Conservation (phyloP, 2,329 filamentous ascomycete genomes). For the Apiospora rasikravindrae region DNA sequence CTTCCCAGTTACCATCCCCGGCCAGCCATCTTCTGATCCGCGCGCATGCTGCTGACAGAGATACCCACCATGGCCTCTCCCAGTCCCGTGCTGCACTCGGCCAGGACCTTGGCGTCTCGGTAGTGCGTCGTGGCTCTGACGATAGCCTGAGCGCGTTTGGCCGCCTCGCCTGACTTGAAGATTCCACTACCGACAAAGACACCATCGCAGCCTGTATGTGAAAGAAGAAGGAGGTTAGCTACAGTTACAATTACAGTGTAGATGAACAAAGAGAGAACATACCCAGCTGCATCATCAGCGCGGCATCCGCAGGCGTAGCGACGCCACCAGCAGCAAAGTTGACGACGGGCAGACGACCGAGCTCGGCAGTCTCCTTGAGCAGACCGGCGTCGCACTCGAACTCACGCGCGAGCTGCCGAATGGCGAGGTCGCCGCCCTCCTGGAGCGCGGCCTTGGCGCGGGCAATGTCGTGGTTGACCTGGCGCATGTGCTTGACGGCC, state of each 20-base stretch:
- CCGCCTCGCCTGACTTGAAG: constrained; percentile 94
- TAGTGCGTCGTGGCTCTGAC: constrained; percentile 93
- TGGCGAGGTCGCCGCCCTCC: constrained; percentile 54
- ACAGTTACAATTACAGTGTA: background rate
- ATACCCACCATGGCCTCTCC: constrained; percentile 99
- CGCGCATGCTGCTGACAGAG: constrained; percentile 78
- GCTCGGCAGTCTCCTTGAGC: constrained; percentile 83
- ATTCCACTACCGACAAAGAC: constrained; percentile 97
- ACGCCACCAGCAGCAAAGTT: constrained; percentile 99
- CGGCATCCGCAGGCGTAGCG: constrained; percentile 97
- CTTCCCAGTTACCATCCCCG: constrained; percentile 78
- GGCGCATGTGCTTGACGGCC: constrained; percentile 94
- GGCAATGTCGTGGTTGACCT: constrained; percentile 82
- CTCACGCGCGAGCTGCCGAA: constrained; percentile 79
- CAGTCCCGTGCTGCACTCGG: constrained; percentile 83
- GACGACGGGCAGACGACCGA: constrained; percentile 89
- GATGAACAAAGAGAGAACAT: background rate
- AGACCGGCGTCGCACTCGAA: constrained; percentile 79
- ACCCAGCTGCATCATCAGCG: constrained; percentile 91
- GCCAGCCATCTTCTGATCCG: constrained; percentile 81
- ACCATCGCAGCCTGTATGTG: constrained; percentile 78
- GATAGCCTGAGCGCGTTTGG: constrained; percentile 90
- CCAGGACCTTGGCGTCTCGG: constrained; percentile 82
- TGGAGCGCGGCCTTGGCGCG: constrained; percentile 76
- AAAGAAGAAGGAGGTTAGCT: background rate